phyloP scores from a whole-genome alignment of 2,329 filamentous ascomycete genomes.

The Diaporthe helianthi region DNA sequence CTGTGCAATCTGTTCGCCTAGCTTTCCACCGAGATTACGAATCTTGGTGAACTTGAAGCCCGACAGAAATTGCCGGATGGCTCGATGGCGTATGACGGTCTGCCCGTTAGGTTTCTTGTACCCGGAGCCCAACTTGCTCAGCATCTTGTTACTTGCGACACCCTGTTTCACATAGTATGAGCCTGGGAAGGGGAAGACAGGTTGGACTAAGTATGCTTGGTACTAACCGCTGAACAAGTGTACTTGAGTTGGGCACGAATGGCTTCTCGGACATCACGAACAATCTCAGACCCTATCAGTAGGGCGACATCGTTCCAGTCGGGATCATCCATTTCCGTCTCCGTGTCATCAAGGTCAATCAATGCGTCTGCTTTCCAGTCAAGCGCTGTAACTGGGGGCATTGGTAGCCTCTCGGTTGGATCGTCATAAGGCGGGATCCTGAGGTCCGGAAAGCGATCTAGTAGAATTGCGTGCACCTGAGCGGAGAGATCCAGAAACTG shows the following conservation, averaged over 20 bases:
- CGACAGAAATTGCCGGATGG: constrained; percentile 78
- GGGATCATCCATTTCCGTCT: constrained; percentile 79
- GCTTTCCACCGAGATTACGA: constrained; percentile 90
- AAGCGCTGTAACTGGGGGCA: constrained; percentile 71
- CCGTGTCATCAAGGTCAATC: constrained; percentile 74
- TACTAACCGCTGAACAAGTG: constrained; percentile 71
- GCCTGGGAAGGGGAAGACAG: background rate
- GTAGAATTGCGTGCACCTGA: constrained; percentile 77
- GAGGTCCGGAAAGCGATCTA: constrained; percentile 80
- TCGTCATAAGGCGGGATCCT: constrained; percentile 74
- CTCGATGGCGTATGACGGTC: constrained; percentile 89
- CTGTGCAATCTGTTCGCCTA: constrained; percentile 86
- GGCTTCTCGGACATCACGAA: constrained; percentile 74
- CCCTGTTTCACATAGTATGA: constrained; percentile 51
- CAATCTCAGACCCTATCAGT: constrained; percentile 86
- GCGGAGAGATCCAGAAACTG: constrained; percentile 85
- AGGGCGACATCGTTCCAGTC: constrained; percentile 97
- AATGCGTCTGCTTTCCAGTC: constrained; percentile 87
- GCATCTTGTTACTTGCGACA: constrained; percentile 89
- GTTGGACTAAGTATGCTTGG: background rate
- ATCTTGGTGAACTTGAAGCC: constrained; percentile 95
- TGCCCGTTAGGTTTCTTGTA: constrained; percentile 95
- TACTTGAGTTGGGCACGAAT: constrained; percentile 78
- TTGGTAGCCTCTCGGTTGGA: constrained; percentile 72
- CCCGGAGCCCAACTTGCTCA: constrained; percentile 90